Evolutionary conservation across 805 yeast species (phyloP).

Genomic region (Yarrowia sp.): DNA sequence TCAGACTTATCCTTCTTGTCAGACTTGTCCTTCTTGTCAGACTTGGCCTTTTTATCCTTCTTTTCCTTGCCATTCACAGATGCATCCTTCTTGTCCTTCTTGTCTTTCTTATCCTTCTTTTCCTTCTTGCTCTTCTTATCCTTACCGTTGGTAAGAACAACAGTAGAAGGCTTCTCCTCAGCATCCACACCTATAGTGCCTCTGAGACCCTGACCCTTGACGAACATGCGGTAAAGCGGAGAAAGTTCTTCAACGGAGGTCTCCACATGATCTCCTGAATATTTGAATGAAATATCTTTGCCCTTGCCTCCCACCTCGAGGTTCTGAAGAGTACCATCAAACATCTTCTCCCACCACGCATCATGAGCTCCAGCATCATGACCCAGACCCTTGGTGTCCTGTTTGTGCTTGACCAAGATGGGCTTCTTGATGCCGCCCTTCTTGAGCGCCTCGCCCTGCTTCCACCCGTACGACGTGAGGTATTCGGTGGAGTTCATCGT

Average conservation of each 20-base stretch:
- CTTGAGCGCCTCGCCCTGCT: slow-evolving; percentile 79
- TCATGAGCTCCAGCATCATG: slow-evolving; percentile 69
- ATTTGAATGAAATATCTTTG: slow-evolving; percentile 50
- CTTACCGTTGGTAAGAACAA: slow-evolving; percentile 20
- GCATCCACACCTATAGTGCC: slow-evolving; percentile 51
- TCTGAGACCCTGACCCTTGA: slow-evolving; percentile 75
- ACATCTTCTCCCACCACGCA: slow-evolving; percentile 95
- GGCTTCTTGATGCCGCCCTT: slow-evolving; percentile 82
- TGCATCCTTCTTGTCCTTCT: slow-evolving; percentile 30
- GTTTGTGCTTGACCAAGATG: slow-evolving; percentile 82
- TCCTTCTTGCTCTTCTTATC: slow-evolving; percentile 30
- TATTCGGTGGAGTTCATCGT: slow-evolving; percentile 73
- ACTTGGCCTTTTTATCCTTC: slow-evolving; percentile 33
- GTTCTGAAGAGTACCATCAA: slow-evolving; percentile 86
- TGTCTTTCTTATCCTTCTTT: slow-evolving; percentile 32
- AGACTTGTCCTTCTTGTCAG: slow-evolving; percentile 25
- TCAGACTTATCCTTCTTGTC: background rate
- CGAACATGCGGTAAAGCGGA: slow-evolving; percentile 82
- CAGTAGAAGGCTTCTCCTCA: background rate
- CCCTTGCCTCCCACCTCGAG: slow-evolving; percentile 51
- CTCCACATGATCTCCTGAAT: slow-evolving; percentile 50
- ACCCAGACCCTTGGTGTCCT: slow-evolving; percentile 88
- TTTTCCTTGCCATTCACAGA: slow-evolving; percentile 28
- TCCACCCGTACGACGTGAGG: slow-evolving; percentile 82
- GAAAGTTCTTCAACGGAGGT: slow-evolving; percentile 49